Conservation (phyloP, 441 rosid genomes). For the Raphanus hybrid region DNA sequence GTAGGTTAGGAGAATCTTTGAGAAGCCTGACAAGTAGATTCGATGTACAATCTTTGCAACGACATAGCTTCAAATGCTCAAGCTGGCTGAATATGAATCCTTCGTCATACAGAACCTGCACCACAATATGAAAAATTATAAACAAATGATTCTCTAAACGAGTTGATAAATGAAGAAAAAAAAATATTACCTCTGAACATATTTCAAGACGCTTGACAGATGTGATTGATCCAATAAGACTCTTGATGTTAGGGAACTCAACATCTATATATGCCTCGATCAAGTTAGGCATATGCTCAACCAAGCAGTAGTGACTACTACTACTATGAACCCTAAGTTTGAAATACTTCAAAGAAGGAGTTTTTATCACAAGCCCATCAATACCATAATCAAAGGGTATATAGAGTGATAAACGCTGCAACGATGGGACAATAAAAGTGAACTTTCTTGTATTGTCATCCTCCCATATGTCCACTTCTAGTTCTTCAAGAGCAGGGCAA, state of each 20-base stretch:
- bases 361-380: slow-evolving; percentile 8
- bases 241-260: neutral
- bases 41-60: neutral
- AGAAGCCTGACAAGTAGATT: slow-evolving; percentile 16
- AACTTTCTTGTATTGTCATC: neutral
- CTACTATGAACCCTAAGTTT: neutral
- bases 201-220: neutral
- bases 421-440: neutral
- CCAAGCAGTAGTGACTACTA: neutral
- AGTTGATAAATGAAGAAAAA: neutral
- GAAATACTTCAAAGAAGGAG: slow-evolving; percentile 12
- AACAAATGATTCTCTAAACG: neutral
- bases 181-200: neutral
- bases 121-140: neutral
- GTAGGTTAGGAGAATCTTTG: slow-evolving; percentile 18
- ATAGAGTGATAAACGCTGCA: slow-evolving; percentile 1
- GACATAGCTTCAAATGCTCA: slow-evolving; percentile 15
- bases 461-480: neutral
- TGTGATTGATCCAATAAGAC: slow-evolving; percentile 22
- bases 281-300: slow-evolving; percentile 23
- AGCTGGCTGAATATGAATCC: slow-evolving; percentile 7
- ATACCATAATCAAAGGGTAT: neutral
- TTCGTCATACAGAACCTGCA: neutral
- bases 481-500: slow-evolving; percentile 2
- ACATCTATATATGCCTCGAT: slow-evolving; percentile 20